Percentiles rank a stretch among this genome's conserved stretches.
Evolutionary conservation across 495 filamentous ascomycete species (phyloP).

Genomic region (Neurospora hispaniola): DNA sequence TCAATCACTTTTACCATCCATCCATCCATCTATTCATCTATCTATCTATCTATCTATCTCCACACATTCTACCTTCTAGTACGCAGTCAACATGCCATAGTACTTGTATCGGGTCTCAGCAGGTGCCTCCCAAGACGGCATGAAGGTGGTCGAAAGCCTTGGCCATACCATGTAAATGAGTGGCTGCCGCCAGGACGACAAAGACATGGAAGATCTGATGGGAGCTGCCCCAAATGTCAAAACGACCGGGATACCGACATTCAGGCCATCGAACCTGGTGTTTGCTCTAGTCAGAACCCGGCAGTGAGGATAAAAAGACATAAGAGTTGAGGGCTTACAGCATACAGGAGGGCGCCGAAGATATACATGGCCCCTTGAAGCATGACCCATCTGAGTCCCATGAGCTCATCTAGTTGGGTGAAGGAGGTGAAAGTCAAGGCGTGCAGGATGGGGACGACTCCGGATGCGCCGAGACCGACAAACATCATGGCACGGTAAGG

Average conservation of each 20-base stretch:
- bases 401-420: conserved; percentile 43
- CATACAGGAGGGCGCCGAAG: conserved; percentile 74
- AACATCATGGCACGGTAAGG: conserved; percentile 90
- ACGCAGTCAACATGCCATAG: not conserved
- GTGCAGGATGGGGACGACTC: conserved; percentile 65
- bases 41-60: not conserved
- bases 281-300: not conserved
- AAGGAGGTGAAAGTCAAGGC: conserved; percentile 50
- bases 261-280: conserved; percentile 47
- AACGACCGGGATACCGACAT: conserved; percentile 47
- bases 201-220: conserved; percentile 75
- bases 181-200: conserved; percentile 54
- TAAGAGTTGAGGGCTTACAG: conserved; percentile 22
- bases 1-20: not conserved
- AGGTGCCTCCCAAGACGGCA: conserved; percentile 25
- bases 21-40: not conserved
- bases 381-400: conserved; percentile 73
- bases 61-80: not conserved
- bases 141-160: conserved; percentile 42
- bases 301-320: not conserved
- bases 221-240: conserved; percentile 68
- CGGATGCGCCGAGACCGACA: conserved; percentile 76
- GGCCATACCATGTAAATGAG: conserved; percentile 53
- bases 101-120: conserved; percentile 4
- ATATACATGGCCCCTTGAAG: conserved; percentile 77